Base-by-base conservation (phyloP, 2,329 filamentous ascomycete species). In the Rhynchosporium secalis region DNA sequence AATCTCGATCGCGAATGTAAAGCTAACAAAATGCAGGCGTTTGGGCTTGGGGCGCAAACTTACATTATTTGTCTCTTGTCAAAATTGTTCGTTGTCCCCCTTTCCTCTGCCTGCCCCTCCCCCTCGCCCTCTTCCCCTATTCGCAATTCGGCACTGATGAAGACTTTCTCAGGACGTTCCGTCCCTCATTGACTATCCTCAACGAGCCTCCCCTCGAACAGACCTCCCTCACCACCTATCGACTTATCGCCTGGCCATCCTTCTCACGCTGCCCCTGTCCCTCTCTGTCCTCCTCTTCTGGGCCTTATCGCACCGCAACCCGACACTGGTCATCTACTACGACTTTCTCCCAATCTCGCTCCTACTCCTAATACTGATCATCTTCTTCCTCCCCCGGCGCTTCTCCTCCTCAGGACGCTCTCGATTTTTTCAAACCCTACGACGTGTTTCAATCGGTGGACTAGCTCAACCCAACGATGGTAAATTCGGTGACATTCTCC, bases 31-130 rank as follows among this genome's bases (percentile, higher is more conserved):
- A 54, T 62, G 64, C 68, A 96, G 92, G 91, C 70, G 88, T 96
- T 72, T 98, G 94, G 94, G 92, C 91, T 75, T 99, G 94, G 92
- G 92, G 89, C 68, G 77, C 90, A 70, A 98, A 97, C 78, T 85
- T 98, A 46, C 92, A 97, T 74, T 93, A 91, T 78, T 86, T 98
- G 64, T 83, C 88, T 71, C 78, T 86, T 62, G 81, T 87, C 72
- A 90, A 90, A 74, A 96, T 99, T 78, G 85, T 86, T 76, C 65
- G 81, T 74, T 52, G 45, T 33, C 47, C 47, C 36, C 54, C 46
- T 56, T 47, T 58, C 43, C 20, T 56, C 26, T 48, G 38, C 43
- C 40, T 52, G 49, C 48, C 26, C 43, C 28, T 29, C 52, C n/a
- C 49, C 51, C 58, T 48, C 51, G 56, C 15, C 33, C 9, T 36